Evolutionary conservation across 805 yeast species (phyloP), one percentile per base, ranked within the genome.

Genomic region (Yarrowia alimentaria): DNA sequence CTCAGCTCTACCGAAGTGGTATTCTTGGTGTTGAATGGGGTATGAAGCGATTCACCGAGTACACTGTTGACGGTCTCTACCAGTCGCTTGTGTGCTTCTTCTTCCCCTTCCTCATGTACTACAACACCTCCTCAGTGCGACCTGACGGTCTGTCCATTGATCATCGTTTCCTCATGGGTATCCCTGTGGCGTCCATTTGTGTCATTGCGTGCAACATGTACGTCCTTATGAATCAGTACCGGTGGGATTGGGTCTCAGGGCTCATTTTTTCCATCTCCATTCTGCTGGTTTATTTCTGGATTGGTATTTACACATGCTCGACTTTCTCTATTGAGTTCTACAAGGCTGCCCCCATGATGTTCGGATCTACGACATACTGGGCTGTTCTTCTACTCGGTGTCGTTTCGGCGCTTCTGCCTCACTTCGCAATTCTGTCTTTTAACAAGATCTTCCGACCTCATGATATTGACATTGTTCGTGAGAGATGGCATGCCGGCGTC

Each of bases 241-340:
- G 89, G 56, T 86, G 94, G 94, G 94, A 85, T 66, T 80, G 84
- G 81, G 61, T 85, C 18, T 72, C 85, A 14, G 47, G 75, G 20
- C 60, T 79, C 18, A 73, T 83, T 54, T 68, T 70, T 52, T 67
- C 74, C 1, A 61, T 86, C 37, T 80, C 88, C 11, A 72, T 73
- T 49, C 62, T 81, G 55, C 57, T 84, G 33, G 71, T 84, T 13
- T 83, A 75, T 58, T 76, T 80, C 61, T 85, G 94, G 94, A 78
- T 86, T 4, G 90, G 91, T n/a, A 77, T 80, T 17, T 85, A 90
- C 83, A 76, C 88, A 22, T 66, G 79, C 4, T 64, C 75, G 20
- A 55, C 67, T 2, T 65, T 69, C 52, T 74, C 85, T 7, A 72
- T 70, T 9, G 85, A 80, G 59, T 81, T 81, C 58, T 85, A 78